Evolutionary conservation across 1,284 basidiomycete species (phyloP).

Genomic region (Austropuccinia psidii): DNA sequence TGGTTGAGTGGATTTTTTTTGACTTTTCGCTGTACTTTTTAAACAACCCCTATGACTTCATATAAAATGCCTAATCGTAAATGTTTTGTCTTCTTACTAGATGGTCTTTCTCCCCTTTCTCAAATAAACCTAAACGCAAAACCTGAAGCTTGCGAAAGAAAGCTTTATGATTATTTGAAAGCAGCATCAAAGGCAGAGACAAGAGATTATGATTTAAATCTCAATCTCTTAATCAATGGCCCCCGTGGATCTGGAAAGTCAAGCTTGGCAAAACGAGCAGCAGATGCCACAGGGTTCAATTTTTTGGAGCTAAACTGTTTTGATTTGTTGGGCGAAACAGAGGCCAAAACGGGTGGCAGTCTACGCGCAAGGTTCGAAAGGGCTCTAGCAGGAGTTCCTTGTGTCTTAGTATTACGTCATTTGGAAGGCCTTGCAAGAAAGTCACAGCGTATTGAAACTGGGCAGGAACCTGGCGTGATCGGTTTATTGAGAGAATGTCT

Average conservation of each 20-base stretch:
- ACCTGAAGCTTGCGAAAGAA: slow-evolving; percentile 33
- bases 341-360: slow-evolving; percentile 67
- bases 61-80: not conserved
- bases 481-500: slow-evolving; percentile 63
- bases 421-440: slow-evolving; percentile 73
- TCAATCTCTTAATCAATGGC: slow-evolving; percentile 67
- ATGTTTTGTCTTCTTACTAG: slow-evolving; percentile 37
- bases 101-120: not conserved
- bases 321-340: slow-evolving; percentile 70
- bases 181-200: slow-evolving; percentile 57
- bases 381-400: slow-evolving; percentile 72
- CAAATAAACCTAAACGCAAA: not conserved
- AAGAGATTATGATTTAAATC: slow-evolving; percentile 56
- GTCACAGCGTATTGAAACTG: slow-evolving; percentile 58
- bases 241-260: slow-evolving; percentile 67
- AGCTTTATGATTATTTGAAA: slow-evolving; percentile 47
- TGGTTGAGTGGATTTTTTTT: slow-evolving; percentile 48
- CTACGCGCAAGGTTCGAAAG: slow-evolving; percentile 70
- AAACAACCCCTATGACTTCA: not conserved
- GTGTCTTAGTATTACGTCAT: slow-evolving; percentile 71
- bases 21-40: not conserved
- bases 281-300: slow-evolving; percentile 64
- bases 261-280: slow-evolving; percentile 56
- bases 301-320: slow-evolving; percentile 66
- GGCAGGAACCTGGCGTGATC: slow-evolving; percentile 62